These are phyloP conservation scores for Agaricus bisporus DNA, from an alignment of 768 basidiomycete species.

Conservation along the genomic window DNA sequence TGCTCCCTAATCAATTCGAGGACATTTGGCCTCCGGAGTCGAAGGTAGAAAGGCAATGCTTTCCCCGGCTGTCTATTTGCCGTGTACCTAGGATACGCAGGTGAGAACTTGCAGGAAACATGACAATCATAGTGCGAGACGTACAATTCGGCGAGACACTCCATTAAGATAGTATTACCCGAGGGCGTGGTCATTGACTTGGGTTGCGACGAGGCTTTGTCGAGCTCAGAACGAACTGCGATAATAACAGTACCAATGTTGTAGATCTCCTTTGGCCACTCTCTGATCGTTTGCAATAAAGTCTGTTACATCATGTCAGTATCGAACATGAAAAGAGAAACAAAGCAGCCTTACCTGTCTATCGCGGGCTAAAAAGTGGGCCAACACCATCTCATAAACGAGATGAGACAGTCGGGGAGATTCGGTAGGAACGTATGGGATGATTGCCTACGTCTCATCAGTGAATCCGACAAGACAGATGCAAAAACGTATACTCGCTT, in stretches of 20 bases:
- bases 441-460: constrained; percentile 53
- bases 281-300: constrained; percentile 69
- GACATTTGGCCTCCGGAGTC: constrained; percentile 81
- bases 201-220: constrained; percentile 50
- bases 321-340: neutral
- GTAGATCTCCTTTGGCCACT: constrained; percentile 91
- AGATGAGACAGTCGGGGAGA: constrained; percentile 74
- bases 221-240: constrained; percentile 80
- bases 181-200: constrained; percentile 35
- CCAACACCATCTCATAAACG: constrained; percentile 95
- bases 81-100: constrained; percentile 44
- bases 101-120: neutral
- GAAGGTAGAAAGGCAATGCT: constrained; percentile 85
- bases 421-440: constrained; percentile 83
- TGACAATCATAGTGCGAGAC: constrained; percentile 14
- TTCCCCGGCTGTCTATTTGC: constrained; percentile 90
- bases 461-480: neutral
- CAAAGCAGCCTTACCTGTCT: constrained; percentile 41
- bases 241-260: constrained; percentile 82
- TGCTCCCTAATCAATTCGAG: constrained; percentile 92
- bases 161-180: constrained; percentile 71
- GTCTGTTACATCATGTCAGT: constrained; percentile 36
- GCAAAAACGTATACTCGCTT: constrained; percentile 39
- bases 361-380: constrained; percentile 77
- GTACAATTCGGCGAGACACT: constrained; percentile 88